These are phyloP conservation scores for Sporothrix pseudoabietina DNA, from an alignment of 2,329 filamentous ascomycete genomes.

Conservation along the genomic window DNA sequence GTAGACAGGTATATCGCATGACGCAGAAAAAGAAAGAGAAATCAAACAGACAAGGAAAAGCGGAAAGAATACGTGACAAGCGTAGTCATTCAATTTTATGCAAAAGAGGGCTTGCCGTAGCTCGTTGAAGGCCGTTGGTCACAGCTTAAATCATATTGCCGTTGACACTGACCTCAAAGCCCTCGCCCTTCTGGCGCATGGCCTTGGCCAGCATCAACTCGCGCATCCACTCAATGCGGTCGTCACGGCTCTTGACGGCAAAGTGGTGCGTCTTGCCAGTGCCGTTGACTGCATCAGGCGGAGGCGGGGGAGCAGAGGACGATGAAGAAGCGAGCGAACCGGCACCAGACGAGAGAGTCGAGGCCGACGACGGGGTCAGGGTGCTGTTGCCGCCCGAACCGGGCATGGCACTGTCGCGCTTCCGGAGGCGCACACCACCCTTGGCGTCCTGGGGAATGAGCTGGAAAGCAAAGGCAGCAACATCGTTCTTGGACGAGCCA, in stretches of 20 bases:
- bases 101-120: background rate
- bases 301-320: slow-evolving; percentile 40
- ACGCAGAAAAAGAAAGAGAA: slow-evolving; percentile 33
- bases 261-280: slow-evolving; percentile 90
- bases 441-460: slow-evolving; percentile 71
- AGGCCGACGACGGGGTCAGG: slow-evolving; percentile 15
- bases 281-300: slow-evolving; percentile 55
- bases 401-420: slow-evolving; percentile 52
- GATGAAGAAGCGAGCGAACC: background rate
- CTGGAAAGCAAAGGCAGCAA: slow-evolving; percentile 80
- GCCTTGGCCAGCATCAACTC: slow-evolving; percentile 91
- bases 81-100: slow-evolving; percentile 11
- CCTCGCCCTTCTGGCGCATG: slow-evolving; percentile 78
- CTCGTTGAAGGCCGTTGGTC: no score
- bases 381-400: background rate
- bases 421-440: slow-evolving; percentile 54
- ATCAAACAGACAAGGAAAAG: slow-evolving; percentile 4
- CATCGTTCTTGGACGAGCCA: slow-evolving; percentile 48
- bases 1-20: slow-evolving; percentile 29
- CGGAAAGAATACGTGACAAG: background rate
- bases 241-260: slow-evolving; percentile 81
- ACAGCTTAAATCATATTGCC: slow-evolving; percentile 67
- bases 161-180: slow-evolving; percentile 80
- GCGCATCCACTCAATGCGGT: slow-evolving; percentile 96
- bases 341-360: slow-evolving; percentile 35